A percentile compares a stretch with the other conserved stretches of the same genome.
Conservation (phyloP, 805 yeast species). For the Myxozyma geophila region DNA sequence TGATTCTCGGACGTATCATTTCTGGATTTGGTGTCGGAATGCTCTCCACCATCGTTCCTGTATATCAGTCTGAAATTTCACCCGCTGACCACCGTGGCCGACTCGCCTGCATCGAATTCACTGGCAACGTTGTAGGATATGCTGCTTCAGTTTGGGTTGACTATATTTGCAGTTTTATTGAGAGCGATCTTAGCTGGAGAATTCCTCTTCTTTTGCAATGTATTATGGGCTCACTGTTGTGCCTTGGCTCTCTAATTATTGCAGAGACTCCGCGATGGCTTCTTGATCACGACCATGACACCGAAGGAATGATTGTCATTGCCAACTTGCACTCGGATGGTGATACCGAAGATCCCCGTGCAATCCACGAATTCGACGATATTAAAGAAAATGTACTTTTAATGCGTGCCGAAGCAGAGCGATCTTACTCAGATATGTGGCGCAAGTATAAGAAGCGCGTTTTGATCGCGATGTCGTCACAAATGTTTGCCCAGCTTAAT, state of each 20-base stretch:
- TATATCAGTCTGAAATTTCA: constrained; percentile 85
- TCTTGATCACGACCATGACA: constrained; percentile 73
- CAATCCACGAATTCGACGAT: constrained; percentile 72
- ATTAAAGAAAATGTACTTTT: constrained; percentile 81
- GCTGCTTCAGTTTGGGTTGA: constrained; percentile 86
- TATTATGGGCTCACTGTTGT: constrained; percentile 67
- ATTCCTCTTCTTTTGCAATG: constrained; percentile 70
- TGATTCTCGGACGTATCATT: constrained; percentile 76
- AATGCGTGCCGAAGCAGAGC: constrained; percentile 79
- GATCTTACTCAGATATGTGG: constrained; percentile 75
- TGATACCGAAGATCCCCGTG: constrained; percentile 67
- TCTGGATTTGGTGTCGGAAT: constrained; percentile 89
- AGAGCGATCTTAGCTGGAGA: constrained; percentile 61
- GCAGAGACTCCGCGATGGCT: constrained; percentile 93
- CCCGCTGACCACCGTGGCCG: constrained; percentile 87
- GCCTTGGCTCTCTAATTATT: constrained; percentile 74
- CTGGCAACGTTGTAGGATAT: constrained; percentile 84
- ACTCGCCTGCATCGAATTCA: constrained; percentile 84
- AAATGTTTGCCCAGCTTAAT: constrained; percentile 89
- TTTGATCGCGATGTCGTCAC: constrained; percentile 86
- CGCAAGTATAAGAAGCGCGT: constrained; percentile 74
- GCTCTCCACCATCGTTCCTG: constrained; percentile 80
- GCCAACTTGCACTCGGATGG: constrained; percentile 83
- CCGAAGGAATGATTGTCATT: constrained; percentile 83
- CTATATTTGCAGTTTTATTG: constrained; percentile 69